Base-by-base conservation (phyloP, 2,329 filamentous ascomycete genomes). In the Aspergillus sp. region DNA sequence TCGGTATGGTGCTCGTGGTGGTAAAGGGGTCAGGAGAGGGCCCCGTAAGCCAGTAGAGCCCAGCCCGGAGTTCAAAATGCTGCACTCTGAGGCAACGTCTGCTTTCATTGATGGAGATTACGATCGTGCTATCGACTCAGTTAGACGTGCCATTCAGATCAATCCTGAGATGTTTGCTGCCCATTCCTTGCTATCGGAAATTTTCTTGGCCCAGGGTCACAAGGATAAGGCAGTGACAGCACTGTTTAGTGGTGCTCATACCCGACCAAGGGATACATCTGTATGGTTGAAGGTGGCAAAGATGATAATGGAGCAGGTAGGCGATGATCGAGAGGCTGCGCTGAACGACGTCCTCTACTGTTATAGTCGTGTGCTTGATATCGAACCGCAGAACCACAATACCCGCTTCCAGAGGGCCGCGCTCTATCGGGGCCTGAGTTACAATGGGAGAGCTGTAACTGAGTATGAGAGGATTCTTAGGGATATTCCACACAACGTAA, bases 101-200 rank as follows among this genome's bases (percentile, higher is more conserved):
- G 79, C 79, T 17, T 81, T 80, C 58, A 79, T 80, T 54, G 76
- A 80, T 60, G 71, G 74, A 8, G 73, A 80, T 50, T 78, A 77
- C 57, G 78, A 76, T 52, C 73, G 69, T 65, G 81, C 73, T 50
- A 77, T 70, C 51, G 68, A 75, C 6, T 63, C 77, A 11, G 74
- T 79, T 40, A 75, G 77, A 56, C 71, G 78, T 59, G 83, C 83
- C 8, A 79, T 86, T 33, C 74, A 79, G 41, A 72, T 78, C 30
- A 87, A 88, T 63, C 85, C 85, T 0, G 85, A 87, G 68, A 83
- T 87, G 62, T 87, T 84, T 68, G 78, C 80, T 27, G 83, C 85
- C 13, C 83, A 88, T 73, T 83, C 80, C 52, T 73, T 87, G 19
- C 74, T 87, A 7, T 85, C 84, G 0, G 82, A 87, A 60, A 83